Base-by-base conservation (phyloP, 352 stramenopile genomes). In the Phytopythium sindhum region DNA sequence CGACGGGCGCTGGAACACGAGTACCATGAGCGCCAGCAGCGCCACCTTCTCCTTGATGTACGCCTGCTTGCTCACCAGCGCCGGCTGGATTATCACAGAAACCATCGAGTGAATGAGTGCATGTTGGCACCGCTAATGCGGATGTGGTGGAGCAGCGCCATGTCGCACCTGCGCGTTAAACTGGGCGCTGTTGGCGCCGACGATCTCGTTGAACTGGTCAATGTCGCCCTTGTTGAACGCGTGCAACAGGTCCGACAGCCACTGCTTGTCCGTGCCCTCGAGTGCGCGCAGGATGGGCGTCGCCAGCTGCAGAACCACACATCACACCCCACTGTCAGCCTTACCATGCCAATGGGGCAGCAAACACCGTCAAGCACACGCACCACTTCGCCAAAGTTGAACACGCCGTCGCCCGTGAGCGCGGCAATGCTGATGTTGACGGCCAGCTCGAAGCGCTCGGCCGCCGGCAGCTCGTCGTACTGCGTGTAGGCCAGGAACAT, bases 1-100 rank as follows among this genome's bases (percentile, higher is more conserved):
- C 23, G 91, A 88, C 33, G 94, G 93, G 61, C 93, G 84, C 74
- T 98, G 87, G 80, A 99, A 99, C 29, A 99, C 85, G 67, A 99
- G 89, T 66, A 98, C 89, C 78, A 99, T 98, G 60, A 99, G 77
- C 35, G 94, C 95, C 61, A 99, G 73, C 14, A 99, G 79, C 33
- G 95, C 96, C 48, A 99, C 96, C 74, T 99, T 99, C 80, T 99
- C 96, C 73, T 98, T 97, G 53, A 99, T 86, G 61, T 98, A 97
- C 35, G 93, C 86, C n/a, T 88, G 83, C 62, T 96, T 95, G 67
- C 83, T 96, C n/a, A 94, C 86, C 23, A 99, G 78, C 9, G 93
- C 96, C 7, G 96, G 94, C 75, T 99, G 73, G 14, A 55, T 8
- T 33, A 61, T 31, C 33, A 51, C n/a, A 1, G 12, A 47, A 5